Evolutionary conservation across 225 moss, liverwort and hornwort genomes (phyloP), one percentile per base, ranked within the genome.

Genomic region (Physcomitrium patens): DNA sequence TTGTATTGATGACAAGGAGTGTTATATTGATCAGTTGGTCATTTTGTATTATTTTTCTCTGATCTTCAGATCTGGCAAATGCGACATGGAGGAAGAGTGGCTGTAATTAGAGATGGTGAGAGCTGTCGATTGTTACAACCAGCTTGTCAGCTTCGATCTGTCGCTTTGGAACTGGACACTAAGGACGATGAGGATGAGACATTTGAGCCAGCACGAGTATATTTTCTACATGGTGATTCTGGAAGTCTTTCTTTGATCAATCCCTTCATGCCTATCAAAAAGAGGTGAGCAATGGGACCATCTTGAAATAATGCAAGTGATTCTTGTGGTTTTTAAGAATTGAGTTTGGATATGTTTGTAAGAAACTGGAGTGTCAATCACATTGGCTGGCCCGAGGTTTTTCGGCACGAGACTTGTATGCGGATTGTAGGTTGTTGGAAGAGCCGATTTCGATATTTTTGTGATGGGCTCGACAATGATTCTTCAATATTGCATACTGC

Each of bases 41-140:
- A 28, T 28, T 69, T 70, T 31, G 56, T 37, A 68, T 75, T 46
- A 78, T 68, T 58, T 19, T 75, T 63, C 16, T 67, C 7, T 68
- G 77, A 46, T 28, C 28, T 58, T 75, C 81, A 99, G 97, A 93
- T 99, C 37, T 99, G 95, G 95, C 91, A 99, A 84, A 91, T 99
- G 89, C 91, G 95, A 28, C 93, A 99, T 75, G 99, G 99, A 69
- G 90, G 93, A 52, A 90, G 99, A 77, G 87, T 99, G 49, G 85
- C 85, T 42, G 88, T 89, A 17, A 85, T 99, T 51, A 90, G 90
- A 69, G 95, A 89, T 80, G 85, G 87, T 49, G 99, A 93, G 67
- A 93, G 95, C 73, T 99, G 93, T 76, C 86, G 92, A 69, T 86
- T 99, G 64, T 61, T 99, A 57, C 99, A 99, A 79, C 99, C 99